phyloP scores from a whole-genome alignment of 768 basidiomycete species.

The Tulasnella sp. region DNA sequence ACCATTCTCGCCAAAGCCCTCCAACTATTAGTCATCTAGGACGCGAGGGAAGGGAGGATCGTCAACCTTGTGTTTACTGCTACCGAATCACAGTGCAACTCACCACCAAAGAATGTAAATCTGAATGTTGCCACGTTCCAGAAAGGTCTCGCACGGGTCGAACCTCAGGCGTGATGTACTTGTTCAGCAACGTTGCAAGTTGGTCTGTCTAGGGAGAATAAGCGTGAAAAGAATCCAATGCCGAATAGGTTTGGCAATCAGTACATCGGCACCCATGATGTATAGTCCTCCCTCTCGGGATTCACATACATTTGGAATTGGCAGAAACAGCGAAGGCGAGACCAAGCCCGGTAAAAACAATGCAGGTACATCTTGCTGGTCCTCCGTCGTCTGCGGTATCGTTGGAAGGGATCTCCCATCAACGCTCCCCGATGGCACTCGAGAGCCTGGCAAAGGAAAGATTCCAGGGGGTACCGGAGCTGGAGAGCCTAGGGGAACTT shows the following conservation, averaged over 20 bases:
- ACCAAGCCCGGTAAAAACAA: constrained; percentile 71
- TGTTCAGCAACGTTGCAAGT: constrained; percentile 75
- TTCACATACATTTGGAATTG: constrained; percentile 81
- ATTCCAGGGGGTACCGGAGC: not conserved
- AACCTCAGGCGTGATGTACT: constrained; percentile 78
- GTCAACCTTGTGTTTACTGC: not conserved
- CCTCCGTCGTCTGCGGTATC: not conserved
- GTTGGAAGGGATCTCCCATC: not conserved
- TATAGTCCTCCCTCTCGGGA: constrained; percentile 53
- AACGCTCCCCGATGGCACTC: not conserved
- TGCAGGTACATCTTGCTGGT: constrained; percentile 28
- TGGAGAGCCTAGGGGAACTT: constrained; percentile 27
- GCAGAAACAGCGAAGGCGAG: constrained; percentile 78
- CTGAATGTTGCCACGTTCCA: constrained; percentile 72
- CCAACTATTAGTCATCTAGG: constrained; percentile 88
- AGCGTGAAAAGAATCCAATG: constrained; percentile 32
- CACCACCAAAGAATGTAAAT: constrained; percentile 81
- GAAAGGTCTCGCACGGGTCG: constrained; percentile 72
- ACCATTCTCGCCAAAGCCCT: constrained; percentile 79
- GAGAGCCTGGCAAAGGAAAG: not conserved
- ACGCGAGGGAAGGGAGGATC: not conserved
- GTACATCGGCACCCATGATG: constrained; percentile 42
- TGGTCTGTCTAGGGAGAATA: constrained; percentile 68
- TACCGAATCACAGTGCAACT: constrained; percentile 44
- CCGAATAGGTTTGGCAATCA: constrained; percentile 36